phyloP scores from a whole-genome alignment of 108 stramenopile genomes.

The Skeletonema grethae region DNA sequence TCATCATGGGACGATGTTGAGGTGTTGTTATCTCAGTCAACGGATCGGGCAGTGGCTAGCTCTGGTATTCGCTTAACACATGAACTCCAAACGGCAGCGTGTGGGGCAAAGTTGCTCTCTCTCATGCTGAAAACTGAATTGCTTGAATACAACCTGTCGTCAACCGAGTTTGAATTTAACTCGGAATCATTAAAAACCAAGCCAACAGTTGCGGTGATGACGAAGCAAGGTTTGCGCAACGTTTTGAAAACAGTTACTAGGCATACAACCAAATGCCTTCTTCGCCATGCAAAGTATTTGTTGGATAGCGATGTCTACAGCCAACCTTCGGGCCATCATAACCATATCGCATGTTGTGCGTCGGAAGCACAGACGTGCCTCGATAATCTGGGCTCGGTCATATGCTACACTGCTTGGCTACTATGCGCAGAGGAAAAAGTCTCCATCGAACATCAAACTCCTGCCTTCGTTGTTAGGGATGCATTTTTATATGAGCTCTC shows the following conservation, averaged over 20 bases:
- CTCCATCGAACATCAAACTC: slow-evolving; percentile 2
- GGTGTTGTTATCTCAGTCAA: slow-evolving; percentile 30
- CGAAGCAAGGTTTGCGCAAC: slow-evolving; percentile 18
- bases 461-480: slow-evolving; percentile 28
- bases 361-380: slow-evolving; percentile 35
- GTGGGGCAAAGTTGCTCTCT: slow-evolving; percentile 39
- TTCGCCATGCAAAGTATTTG: slow-evolving; percentile 32
- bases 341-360: slow-evolving; percentile 22
- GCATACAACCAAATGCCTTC: slow-evolving; percentile 31
- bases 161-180: background rate
- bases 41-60: slow-evolving; percentile 30
- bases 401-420: slow-evolving; percentile 41
- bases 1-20: slow-evolving; percentile 42
- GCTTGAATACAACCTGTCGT: slow-evolving; percentile 13
- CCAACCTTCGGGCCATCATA: background rate
- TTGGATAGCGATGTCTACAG: slow-evolving; percentile 19
- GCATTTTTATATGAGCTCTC: slow-evolving; percentile 30
- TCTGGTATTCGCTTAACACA: slow-evolving; percentile 27
- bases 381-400: slow-evolving; percentile 25
- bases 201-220: slow-evolving; percentile 35
- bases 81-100: slow-evolving; percentile 39
- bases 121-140: slow-evolving; percentile 35
- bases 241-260: slow-evolving; percentile 31
- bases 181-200: slow-evolving; percentile 15
- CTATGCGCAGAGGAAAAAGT: slow-evolving; percentile 31